These are phyloP conservation scores for Paraconiothyrium sp. DNA, from an alignment of 2,329 filamentous ascomycete species.

Conservation along the genomic window DNA sequence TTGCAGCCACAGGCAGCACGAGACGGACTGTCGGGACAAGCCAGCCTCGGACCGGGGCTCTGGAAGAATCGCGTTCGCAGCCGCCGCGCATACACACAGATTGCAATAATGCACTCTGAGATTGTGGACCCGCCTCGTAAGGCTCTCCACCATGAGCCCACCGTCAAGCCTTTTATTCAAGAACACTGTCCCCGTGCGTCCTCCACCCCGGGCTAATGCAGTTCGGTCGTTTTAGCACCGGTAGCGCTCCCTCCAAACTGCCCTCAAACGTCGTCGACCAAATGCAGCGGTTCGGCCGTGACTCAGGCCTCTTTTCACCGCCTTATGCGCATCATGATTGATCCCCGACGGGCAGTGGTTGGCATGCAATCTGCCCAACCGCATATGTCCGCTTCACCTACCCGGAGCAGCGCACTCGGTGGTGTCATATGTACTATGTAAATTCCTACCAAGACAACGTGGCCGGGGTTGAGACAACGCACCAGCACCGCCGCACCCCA, in stretches of 20 bases:
- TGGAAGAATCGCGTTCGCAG: constrained; percentile 43
- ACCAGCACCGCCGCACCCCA: constrained; percentile 28
- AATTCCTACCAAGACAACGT: constrained; percentile 35
- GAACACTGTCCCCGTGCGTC: constrained; percentile 47
- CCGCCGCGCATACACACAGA: constrained; percentile 32
- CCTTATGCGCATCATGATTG: constrained; percentile 45
- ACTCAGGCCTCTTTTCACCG: constrained; percentile 47
- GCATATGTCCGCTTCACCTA: constrained; percentile 24
- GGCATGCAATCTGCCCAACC: constrained; percentile 38
- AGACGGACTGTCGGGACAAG: constrained; percentile 37
- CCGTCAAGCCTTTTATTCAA: constrained; percentile 33
- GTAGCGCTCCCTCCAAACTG: constrained; percentile 40
- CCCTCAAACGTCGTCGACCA: constrained; percentile 37
- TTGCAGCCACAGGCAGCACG: constrained; percentile 29
- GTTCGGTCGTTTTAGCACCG: constrained; percentile 43
- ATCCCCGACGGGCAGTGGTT: constrained; percentile 28
- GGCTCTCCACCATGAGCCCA: constrained; percentile 26
- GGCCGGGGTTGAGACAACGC: constrained; percentile 43
- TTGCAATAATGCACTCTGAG: constrained; percentile 18
- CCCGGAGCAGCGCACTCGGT: background rate
- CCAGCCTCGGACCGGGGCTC: constrained; percentile 38
- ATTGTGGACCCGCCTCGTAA: constrained; percentile 34
- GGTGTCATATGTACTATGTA: no score
- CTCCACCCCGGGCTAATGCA: constrained; percentile 49
- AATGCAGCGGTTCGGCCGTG: constrained; percentile 35